Base-by-base conservation (phyloP, 2,329 filamentous ascomycete species). In the Alternaria hordeiaustralica region DNA sequence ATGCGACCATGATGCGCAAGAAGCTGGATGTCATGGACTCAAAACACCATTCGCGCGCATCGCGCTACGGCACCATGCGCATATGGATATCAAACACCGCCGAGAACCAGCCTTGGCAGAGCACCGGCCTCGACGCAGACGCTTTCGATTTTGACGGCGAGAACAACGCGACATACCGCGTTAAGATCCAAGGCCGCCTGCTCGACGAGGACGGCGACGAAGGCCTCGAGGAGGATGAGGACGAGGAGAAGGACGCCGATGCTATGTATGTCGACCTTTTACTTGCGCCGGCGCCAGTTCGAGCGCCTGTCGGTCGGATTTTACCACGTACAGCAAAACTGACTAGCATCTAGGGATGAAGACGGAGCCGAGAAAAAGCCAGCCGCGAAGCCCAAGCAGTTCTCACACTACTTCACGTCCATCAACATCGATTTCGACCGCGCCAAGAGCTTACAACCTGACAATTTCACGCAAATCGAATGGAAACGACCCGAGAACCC, bases 81-180 rank as follows among this genome's bases (percentile, higher is more conserved):
- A 88, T 99, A 67, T 98, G 94, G 94, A 90, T 99, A 74, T 94
- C 90, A 74, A 99, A 99, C 81, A 97, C 94, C 1, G 93, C 91
- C 33, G 93, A 97, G 79, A 93, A 96, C 75, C 96, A 99, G 82
- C 90, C 92, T 30, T 98, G 96, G 96, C 96, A 99, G 81, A 87
- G 85, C 43, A 88, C 86, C 71, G 85, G 84, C 44, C 84, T 91
- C 64, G 90, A 90, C 64, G 87, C 90, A 11, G 90, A 95, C 76
- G 88, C 88, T 36, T 96, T 96, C 69, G 94, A 96, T 76, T 94
- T 97, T 75, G 90, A 89, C 57, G 89, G 90, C 56, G 93, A 89
- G 67, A 86, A 87, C 70, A 91, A 94, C 71, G 91, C 93, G 3
- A 92, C 90, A 11, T 99, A 94, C 79, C 89, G 90, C 61, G 93